Base-by-base conservation (phyloP, 2,329 filamentous ascomycete genomes). In the Phaeosphaeriaceae sp. region DNA sequence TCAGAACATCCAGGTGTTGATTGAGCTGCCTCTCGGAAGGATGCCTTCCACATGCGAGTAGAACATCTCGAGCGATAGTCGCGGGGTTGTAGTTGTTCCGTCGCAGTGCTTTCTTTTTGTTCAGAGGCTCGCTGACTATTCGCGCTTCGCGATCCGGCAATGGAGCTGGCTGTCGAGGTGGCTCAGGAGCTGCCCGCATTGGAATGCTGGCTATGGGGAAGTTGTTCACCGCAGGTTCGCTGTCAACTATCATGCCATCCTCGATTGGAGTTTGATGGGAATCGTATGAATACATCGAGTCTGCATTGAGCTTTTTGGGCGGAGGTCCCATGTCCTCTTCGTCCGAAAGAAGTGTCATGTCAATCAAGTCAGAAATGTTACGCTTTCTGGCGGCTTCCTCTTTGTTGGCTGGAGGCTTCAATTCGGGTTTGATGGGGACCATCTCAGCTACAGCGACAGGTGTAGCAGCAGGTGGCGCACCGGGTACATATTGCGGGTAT, bases 61-160 rank as follows among this genome's bases (percentile, higher is more conserved):
- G 77, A 7, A 91, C 81, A 69, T 90, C 87, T 52, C 86, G 79
- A 4, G 88, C 88, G 59, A 91, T 88, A 0, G 86, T 90, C 47
- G 82, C 81, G 1, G 84, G 81, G 67, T 90, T 82, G 68, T 91
- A 91, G 17, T 75, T 80, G 6, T 80, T 80, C 59, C 84, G 84
- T 24, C 80, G 77, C 5, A 80, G 73, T 9, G 82, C 82, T 40
- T 81, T 80, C 52, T 79, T 80, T 50, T 75, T 77, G 61, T 82
- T 79, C 17, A 88, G 68, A 0, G 78, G 77, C 61, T 83, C 78
- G 3, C 84, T 81, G 35, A 84, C 69, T 7, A 50, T 59, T 22
- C 70, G 64, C 28, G 72, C 40, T 24, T 69, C 67, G 9, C 35
- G 64, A 9, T 48, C 19, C 32, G 63, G 59, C 28, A 64, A 32